phyloP scores from a whole-genome alignment of 371 early-diverging fungal species.

The Syncephalastrum monosporum region DNA sequence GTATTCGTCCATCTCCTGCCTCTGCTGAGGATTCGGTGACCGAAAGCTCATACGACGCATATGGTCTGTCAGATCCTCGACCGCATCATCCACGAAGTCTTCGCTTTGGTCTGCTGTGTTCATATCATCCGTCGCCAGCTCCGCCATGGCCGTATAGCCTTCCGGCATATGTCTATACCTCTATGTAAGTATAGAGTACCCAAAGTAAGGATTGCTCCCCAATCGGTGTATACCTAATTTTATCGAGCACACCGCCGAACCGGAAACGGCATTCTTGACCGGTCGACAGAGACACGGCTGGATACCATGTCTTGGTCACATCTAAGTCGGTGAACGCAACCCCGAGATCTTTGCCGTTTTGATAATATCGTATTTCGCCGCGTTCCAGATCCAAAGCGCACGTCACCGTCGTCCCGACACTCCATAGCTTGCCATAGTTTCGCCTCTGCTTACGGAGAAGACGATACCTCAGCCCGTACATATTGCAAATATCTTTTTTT shows the following conservation, averaged over 20 bases:
- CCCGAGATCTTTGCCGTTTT: conserved; percentile 66
- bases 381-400: conserved; percentile 60
- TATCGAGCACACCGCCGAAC: conserved; percentile 42
- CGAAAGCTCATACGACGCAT: too few species aligned
- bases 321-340: conserved; percentile 62
- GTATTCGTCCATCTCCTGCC: background rate
- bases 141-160: conserved; percentile 26
- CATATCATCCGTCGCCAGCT: conserved; percentile 10
- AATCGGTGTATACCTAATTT: conserved; percentile 19
- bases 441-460: conserved; percentile 26
- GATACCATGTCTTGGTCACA: conserved; percentile 51
- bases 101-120: background rate
- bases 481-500: background rate
- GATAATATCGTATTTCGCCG: conserved; percentile 54
- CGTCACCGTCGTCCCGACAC: conserved; percentile 61
- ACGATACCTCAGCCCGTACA: background rate
- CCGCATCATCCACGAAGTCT: too few species aligned
- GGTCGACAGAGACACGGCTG: conserved; percentile 45
- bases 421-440: conserved; percentile 66
- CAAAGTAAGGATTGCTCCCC: background rate
- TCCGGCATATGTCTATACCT: conserved; percentile 27
- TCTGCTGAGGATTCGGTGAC: background rate
- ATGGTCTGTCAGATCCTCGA: too few species aligned
- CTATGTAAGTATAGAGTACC: background rate
- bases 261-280: conserved; percentile 39